phyloP scores from a whole-genome alignment of 2,329 filamentous ascomycete genomes.

The Emmonsiellopsis sp. region DNA sequence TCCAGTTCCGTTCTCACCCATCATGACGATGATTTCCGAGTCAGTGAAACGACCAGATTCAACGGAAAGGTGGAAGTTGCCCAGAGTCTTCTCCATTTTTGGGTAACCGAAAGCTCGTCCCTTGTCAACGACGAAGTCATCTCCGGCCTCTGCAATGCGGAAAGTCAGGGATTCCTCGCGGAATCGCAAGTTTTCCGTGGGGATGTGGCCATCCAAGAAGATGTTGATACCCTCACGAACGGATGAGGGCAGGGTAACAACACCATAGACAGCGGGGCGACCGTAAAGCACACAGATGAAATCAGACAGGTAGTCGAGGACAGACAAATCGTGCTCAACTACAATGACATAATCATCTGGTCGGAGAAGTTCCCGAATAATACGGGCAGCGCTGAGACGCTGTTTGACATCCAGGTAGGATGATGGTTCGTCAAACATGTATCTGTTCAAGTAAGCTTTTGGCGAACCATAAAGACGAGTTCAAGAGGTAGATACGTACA shows the following conservation, averaged over 20 bases:
- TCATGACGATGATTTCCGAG: constrained; percentile 98
- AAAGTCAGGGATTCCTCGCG: constrained; percentile 94
- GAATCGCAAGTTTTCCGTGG: constrained; percentile 97
- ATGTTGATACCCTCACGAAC: constrained; percentile 99
- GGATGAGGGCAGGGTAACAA: constrained; percentile 89
- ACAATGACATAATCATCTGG: constrained; percentile 95
- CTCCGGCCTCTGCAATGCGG: constrained; percentile 79
- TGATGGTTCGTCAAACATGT: constrained; percentile 99
- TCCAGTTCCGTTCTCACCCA: constrained; percentile 98
- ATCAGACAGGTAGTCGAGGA: constrained; percentile 96
- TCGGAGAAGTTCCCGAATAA: constrained; percentile 83
- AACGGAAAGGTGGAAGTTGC: constrained; percentile 74
- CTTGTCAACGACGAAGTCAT: constrained; percentile 80
- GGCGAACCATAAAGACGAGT: background rate
- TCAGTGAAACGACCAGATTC: constrained; percentile 86
- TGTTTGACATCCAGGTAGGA: constrained; percentile 99
- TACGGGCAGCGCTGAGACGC: constrained; percentile 80
- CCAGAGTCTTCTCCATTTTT: constrained; percentile 84
- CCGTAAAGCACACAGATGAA: constrained; percentile 98
- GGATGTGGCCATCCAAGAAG: constrained; percentile 96
- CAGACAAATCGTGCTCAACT: constrained; percentile 97
- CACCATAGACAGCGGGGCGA: constrained; percentile 90
- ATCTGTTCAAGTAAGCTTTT: constrained; percentile 37
- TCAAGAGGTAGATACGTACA: constrained; percentile 41
- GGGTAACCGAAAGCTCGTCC: constrained; percentile 81